Evolutionary conservation across 176 grass and related monocot species (phyloP), one percentile per base, ranked within the genome.

Genomic region (Guadua angustifolia): DNA sequence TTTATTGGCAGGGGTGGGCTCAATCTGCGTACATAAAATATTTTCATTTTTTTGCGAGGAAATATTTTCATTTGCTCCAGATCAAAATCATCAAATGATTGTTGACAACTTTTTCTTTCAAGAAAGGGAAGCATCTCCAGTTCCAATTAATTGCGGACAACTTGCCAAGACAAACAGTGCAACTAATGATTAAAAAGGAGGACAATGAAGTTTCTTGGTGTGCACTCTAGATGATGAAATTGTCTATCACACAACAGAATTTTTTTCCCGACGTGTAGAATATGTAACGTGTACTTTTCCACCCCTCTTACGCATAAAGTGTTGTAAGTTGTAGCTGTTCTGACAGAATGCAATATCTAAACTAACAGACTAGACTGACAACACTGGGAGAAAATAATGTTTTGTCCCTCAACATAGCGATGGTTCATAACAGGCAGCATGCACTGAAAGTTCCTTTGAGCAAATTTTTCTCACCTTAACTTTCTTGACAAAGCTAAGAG

Each of bases 401-500:
- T 62, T 32, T 62, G 55, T 55, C 19, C 24, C 18, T 69, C 26
- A 83, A 70, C 8, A 88, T 9, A 2, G 49, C 45, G 16, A 76
- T 47, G 10, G 70, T 13, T 55, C 39, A 56, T 10, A 70, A 25
- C 11, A 51, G 42, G 6, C 19, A 73, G 9, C 15, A 36, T 12
- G n/a, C 19, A 70, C 1, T 49, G 51, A 59, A 75, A 62, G 80
- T 74, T 85, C 15, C 63, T 78, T 58, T 89, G 18, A 44, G 7
- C 7, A 75, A 67, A 33, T 3, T 36, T 36, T 79, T 85, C 68
- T 79, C n/a, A 93, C 88, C 85, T 93, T 93, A 33, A 90, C 85
- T 90, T 90, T 82, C 78, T 87, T 93, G 16, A 93, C 88, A 78
- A 93, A 93, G 55, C 80, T 68, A 63, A 93, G 91, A 73, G 91